Evolutionary conservation across 2,329 filamentous ascomycete species (phyloP).

Genomic region (Nothomitra cinnamomea): DNA sequence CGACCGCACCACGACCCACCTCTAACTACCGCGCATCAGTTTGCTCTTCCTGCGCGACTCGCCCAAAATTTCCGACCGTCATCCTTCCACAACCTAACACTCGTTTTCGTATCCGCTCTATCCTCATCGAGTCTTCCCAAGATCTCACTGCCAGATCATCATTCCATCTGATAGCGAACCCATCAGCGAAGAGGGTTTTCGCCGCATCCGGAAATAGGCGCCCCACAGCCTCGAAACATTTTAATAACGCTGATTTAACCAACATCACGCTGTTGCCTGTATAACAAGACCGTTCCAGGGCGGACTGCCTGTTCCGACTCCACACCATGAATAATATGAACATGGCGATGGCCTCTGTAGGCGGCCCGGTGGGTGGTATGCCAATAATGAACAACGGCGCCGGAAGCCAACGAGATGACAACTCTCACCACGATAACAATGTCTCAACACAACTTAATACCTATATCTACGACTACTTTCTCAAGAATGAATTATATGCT

Average conservation of each 20-base stretch:
- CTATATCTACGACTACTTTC: constrained; percentile 48
- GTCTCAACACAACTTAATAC: constrained; percentile 34
- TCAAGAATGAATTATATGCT: constrained; percentile 27
- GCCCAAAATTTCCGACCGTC: not conserved
- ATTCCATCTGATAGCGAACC: not conserved
- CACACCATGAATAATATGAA: constrained; percentile 38
- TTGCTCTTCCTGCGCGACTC: not conserved
- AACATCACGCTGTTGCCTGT: not conserved
- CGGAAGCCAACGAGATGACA: constrained; percentile 25
- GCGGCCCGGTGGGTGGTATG: constrained; percentile 38
- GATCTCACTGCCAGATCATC: not conserved
- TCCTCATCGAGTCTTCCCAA: not conserved
- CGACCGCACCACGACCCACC: constrained; percentile 2
- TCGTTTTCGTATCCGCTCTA: not conserved
- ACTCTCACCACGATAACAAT: constrained; percentile 21
- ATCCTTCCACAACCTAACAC: not conserved
- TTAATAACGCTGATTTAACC: not conserved
- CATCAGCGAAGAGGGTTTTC: not conserved
- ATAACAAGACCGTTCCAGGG: not conserved
- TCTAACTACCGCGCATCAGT: not conserved
- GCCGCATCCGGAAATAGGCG: constrained; percentile 5
- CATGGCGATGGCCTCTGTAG: constrained; percentile 39
- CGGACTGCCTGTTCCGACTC: not conserved
- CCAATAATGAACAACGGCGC: constrained; percentile 37
- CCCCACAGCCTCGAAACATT: not conserved